Evolutionary conservation across 768 basidiomycete species (phyloP), one percentile per base, ranked within the genome.

Genomic region (Podaxis sp.): DNA sequence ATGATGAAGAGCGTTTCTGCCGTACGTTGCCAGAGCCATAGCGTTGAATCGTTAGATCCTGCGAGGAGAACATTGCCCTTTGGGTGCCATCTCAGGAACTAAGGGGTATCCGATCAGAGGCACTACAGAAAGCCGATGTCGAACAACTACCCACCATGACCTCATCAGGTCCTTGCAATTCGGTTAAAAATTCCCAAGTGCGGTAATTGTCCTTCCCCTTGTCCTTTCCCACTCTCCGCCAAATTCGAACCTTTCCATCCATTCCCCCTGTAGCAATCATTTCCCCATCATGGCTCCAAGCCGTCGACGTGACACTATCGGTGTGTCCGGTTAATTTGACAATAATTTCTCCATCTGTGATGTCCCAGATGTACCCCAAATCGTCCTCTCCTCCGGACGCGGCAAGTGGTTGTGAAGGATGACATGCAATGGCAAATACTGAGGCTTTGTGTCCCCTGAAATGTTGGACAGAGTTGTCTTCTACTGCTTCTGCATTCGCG

Each of bases 11-110:
- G 55, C 51, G 19, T 53, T 29, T 36, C 24, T 36, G 58, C 76
- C 89, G 68, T 74, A 97, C 96, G 77, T 79, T 98, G 94, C 95
- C 95, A 99, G 66, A 99, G 78, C 97, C 97, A 99, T 25, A 94
- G 86, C 0, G 92, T 96, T 6, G 89, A 84, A 74, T 98, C 96
- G 67, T 96, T 93, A 7, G 93, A 90, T 46, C 97, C 97, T 0
- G 92, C 94, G 4, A 98, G 81, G 0, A 99, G 82, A 2, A 96
- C 89, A 41, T 80, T 76, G 4, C 96, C 97, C 72, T 89, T 96
- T 0, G 97, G 97, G 79, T 99, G 97, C 96, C 96, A 99, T 77
- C 86, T 81, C 55, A 98, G 70, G 83, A 93, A 98, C 96, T 98
- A 63, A 4, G 60, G 37, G 24, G 37, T 24, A 61, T 27, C n/a